Base-by-base conservation (phyloP, 495 filamentous ascomycete species). In the Penicillium mononematosum region DNA sequence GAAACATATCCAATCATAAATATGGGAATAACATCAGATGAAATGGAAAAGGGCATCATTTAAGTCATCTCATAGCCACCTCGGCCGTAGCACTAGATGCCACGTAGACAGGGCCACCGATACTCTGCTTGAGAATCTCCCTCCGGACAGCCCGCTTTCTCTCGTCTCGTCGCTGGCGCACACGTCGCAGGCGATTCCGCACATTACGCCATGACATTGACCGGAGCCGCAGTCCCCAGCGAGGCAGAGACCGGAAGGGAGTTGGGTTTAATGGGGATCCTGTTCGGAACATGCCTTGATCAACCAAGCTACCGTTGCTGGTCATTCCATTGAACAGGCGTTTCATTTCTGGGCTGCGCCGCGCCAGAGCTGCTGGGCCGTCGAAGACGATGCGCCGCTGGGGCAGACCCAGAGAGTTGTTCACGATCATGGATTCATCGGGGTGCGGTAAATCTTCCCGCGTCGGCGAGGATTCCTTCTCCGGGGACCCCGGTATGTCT, bases 121-220 rank as follows among this genome's bases (percentile, higher is more conserved):
- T 96, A 60, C 80, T 88, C 54, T 81, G 77, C 63, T 88, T 82
- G 51, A 95, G 75, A 59, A 75, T 79, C 52, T 86, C 78, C 45
- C 85, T 81, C 53, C 85, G 74, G 59, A 82, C 85, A 71, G 90
- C 88, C 45, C 71, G 73, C 58, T 71, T 78, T 25, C 67, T 67
- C 55, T 82, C 77, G 25, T 84, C 79, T 43, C 83, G 78, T 61
- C 76, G 71, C 66, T 87, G 83, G 59, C 83, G 85, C 50, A 82
- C 62, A 55, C 83, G 79, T 38, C 82, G 76, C 36, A 88, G 66
- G 32, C 78, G 78, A 38, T 78, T 78, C 20, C 79, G 75, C 51
- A 83, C 56, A 14, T 76, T 78, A n/a, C 73, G 76, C 56, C 80
- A 73, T 1, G 76, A 78, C 12, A 82, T 75, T 36, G 83, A 80